Evolutionary conservation across 768 basidiomycete genomes (phyloP), one percentile per base, ranked within the genome.

Genomic region (Mrakia frigida): DNA sequence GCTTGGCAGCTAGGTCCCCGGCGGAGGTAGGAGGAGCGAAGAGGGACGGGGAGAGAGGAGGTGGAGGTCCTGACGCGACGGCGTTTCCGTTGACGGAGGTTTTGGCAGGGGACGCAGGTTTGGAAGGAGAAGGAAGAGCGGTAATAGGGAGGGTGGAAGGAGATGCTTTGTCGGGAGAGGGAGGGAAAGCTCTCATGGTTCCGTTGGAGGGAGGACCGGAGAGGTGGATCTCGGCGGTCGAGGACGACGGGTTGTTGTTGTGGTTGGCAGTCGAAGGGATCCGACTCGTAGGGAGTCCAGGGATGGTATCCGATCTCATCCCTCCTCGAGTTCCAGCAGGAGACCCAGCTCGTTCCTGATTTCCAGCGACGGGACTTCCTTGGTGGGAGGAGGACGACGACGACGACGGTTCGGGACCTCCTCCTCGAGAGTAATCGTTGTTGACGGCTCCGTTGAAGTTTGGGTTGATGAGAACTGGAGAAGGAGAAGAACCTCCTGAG

Each of bases 1-100:
- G 65, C 25, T 68, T 68, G 21, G 35, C 33, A 25, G 35, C 37
- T 39, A 68, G 65, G 25, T 68, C 65, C 35, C 21, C 37, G 39
- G 65, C 14, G 21, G 65, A 72, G 70, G 35, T 72, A 10, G 53
- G 70, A n/a, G 52, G 70, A 28, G 50, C 6, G 69, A 70, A 70
- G 69, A 53, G 69, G 25, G 65, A 68, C 14, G 69, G n/a, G n/a
- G 43, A n/a, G 14, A 46, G 35, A 11, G 70, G 35, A 23, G 52
- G 33, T 10, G 52, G 70, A 52, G 70, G 70, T 18, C 46, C 46
- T 39, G 65, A 33, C 6, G 65, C 35, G 67, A 41, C 14, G 10
- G 33, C 63, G 63, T 65, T 65, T 33, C 2, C 63, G 33, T 3
- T 1, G 67, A 9, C 6, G 70, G 5, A 9, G 16, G 61, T 23